These are phyloP conservation scores for Eremomyces bilateralis DNA, from an alignment of 495 filamentous ascomycete genomes.

Conservation along the genomic window DNA sequence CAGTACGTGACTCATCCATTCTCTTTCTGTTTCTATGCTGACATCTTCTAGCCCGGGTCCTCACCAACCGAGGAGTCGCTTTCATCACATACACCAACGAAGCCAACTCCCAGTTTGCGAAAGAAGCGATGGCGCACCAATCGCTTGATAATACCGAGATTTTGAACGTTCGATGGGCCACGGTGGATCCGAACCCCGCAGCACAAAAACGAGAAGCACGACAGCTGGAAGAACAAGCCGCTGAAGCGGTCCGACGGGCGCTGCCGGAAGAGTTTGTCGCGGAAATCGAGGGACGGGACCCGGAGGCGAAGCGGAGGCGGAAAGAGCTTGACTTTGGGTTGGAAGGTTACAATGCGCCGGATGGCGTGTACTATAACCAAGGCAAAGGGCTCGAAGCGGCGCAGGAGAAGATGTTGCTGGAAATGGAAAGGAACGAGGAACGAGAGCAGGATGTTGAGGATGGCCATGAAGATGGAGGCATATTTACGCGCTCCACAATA, in stretches of 20 bases:
- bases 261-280: constrained; percentile 83
- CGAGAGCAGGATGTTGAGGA: constrained; percentile 5
- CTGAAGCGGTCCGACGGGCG: constrained; percentile 76
- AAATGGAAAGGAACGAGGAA: constrained; percentile 9
- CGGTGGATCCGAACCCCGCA: constrained; percentile 85
- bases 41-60: constrained; percentile 35
- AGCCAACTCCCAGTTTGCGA: constrained; percentile 59
- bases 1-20: constrained; percentile 17
- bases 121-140: constrained; percentile 82
- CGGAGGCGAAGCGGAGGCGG: constrained; percentile 68
- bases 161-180: constrained; percentile 93
- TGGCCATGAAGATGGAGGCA: constrained; percentile 26
- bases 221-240: constrained; percentile 90
- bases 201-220: constrained; percentile 83
- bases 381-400: constrained; percentile 24
- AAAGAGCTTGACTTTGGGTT: constrained; percentile 80
- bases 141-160: constrained; percentile 72
- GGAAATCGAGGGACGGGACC: constrained; percentile 81
- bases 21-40: background rate
- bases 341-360: constrained; percentile 80
- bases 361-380: constrained; percentile 77
- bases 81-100: constrained; percentile 81
- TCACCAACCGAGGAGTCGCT: constrained; percentile 76
- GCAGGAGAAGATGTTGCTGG: constrained; percentile 24
- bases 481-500: constrained; percentile 63